Evolutionary conservation across 2,329 filamentous ascomycete genomes (phyloP).

Genomic region (Colletotrichum cereale): DNA sequence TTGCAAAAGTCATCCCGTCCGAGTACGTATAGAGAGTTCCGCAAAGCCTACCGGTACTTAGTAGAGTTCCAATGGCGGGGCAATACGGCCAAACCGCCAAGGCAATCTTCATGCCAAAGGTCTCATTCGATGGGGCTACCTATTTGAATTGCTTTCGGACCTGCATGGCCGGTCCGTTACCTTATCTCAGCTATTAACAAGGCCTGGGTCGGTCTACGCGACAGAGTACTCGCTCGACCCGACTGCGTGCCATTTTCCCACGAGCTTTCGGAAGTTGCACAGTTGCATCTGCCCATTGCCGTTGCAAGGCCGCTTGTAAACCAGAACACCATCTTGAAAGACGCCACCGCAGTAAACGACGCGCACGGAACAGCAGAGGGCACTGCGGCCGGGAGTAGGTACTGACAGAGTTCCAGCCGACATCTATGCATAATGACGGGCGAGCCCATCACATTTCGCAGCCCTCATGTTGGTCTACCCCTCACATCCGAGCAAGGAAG

Average conservation of each 20-base stretch:
- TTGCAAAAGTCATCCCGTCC: background rate
- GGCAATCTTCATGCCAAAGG: conserved; percentile 29
- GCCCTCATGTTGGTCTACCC: background rate
- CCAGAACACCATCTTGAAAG: background rate
- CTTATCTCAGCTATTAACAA: conserved; percentile 10
- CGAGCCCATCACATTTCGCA: background rate
- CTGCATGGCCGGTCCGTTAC: conserved; percentile 23
- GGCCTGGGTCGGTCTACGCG: background rate
- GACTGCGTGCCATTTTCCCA: background rate
- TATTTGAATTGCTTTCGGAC: conserved; percentile 29
- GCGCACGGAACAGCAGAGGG: background rate
- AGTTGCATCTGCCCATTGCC: background rate
- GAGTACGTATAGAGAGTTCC: background rate
- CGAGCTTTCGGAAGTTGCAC: background rate
- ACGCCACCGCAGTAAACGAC: background rate
- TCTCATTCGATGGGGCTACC: conserved; percentile 25
- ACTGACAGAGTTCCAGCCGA: background rate
- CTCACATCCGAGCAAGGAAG: background rate
- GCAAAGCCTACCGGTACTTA: too few species aligned
- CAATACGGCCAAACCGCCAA: conserved; percentile 35
- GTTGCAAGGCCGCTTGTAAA: background rate
- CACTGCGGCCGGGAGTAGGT: background rate
- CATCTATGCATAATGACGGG: conserved; percentile 2
- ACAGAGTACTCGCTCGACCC: background rate
- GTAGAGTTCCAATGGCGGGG: conserved; percentile 27